phyloP scores from a whole-genome alignment of 176 grass and related monocot species.

The Carex kokanica region DNA sequence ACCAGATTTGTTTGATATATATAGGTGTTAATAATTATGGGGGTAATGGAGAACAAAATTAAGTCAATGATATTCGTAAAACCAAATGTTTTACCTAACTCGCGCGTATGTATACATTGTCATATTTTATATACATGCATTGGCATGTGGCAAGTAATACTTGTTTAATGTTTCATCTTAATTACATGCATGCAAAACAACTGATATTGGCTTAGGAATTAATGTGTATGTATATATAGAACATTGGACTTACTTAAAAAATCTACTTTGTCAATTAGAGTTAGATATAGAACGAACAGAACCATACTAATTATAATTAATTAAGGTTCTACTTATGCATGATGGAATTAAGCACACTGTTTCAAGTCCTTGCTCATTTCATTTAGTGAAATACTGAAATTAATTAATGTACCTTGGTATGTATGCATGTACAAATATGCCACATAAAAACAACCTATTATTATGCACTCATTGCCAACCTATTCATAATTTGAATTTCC shows the following conservation, averaged over 20 bases:
- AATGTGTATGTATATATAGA: slow-evolving; percentile 7
- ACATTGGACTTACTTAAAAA: neutral
- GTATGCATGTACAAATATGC: neutral
- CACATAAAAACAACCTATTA: neutral
- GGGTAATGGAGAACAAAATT: neutral
- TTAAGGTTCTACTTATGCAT: neutral
- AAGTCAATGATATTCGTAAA: neutral
- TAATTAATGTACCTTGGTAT: neutral
- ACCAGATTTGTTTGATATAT: neutral
- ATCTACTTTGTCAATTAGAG: neutral
- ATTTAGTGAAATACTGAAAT: neutral
- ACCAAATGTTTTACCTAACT: neutral
- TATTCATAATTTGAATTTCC: no score
- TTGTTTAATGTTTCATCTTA: neutral
- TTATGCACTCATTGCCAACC: neutral
- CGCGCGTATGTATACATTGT: neutral
- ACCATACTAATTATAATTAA: neutral
- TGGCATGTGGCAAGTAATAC: neutral
- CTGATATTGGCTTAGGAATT: no score
- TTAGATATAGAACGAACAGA: neutral
- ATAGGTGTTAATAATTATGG: neutral
- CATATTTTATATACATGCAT: neutral
- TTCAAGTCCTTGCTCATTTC: no score
- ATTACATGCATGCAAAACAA: neutral
- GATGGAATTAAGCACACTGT: neutral